Percentiles rank a stretch among this genome's conserved stretches.
Evolutionary conservation across 768 basidiomycete genomes (phyloP).

Genomic region (Tulasnella calospora): DNA sequence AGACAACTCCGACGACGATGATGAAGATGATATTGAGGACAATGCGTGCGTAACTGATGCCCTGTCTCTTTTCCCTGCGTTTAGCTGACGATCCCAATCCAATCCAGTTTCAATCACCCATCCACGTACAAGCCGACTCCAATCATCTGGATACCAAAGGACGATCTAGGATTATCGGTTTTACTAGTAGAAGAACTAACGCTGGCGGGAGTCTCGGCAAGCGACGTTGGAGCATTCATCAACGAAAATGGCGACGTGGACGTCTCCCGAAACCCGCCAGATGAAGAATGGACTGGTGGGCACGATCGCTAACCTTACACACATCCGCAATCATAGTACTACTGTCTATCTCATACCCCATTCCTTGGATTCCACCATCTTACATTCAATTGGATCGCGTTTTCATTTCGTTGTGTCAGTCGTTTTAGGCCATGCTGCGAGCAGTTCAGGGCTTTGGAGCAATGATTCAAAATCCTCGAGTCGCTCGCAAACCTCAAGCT

Average conservation of each 20-base stretch:
- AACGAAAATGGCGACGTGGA: conserved; percentile 37
- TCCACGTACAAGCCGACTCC: conserved; percentile 43
- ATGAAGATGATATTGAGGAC: conserved; percentile 27
- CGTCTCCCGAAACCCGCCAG: conserved; percentile 36
- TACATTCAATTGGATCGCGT: background rate
- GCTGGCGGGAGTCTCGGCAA: conserved; percentile 36
- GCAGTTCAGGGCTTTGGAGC: conserved; percentile 43
- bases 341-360: background rate
- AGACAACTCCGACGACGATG: conserved; percentile 13
- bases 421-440: background rate
- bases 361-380: background rate
- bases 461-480: conserved; percentile 48
- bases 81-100: background rate
- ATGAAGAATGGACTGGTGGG: conserved; percentile 30
- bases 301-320: conserved; percentile 7
- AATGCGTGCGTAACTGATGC: conserved; percentile 31
- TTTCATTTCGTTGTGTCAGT: background rate
- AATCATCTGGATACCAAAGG: conserved; percentile 46
- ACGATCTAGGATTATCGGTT: conserved; percentile 41
- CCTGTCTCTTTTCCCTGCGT: background rate
- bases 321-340: background rate
- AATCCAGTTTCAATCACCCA: conserved; percentile 45
- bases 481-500: conserved; percentile 42
- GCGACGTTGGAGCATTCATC: conserved; percentile 38
- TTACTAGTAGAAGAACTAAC: conserved; percentile 35